Percentiles rank a stretch among this genome's conserved stretches.
These are phyloP conservation scores for Dillenia suffruticosa DNA, from an alignment of 164 flowering plant species.

Conservation along the genomic window DNA sequence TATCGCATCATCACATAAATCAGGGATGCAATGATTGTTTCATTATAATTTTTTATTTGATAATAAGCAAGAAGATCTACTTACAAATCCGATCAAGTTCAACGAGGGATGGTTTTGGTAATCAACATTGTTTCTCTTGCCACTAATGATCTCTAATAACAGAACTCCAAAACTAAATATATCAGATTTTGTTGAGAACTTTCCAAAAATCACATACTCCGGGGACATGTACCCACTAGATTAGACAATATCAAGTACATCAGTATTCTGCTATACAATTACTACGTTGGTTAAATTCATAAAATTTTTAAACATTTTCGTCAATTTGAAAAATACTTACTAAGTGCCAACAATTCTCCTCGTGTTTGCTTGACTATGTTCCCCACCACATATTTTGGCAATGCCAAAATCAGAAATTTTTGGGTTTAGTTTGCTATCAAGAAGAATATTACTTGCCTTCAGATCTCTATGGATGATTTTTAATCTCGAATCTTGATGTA, in stretches of 20 bases:
- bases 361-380: neutral
- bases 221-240: neutral
- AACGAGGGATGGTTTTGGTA: slow-evolving; percentile 1
- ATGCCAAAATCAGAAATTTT: slow-evolving; percentile 4
- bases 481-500: slow-evolving; percentile 1
- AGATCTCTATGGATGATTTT: neutral
- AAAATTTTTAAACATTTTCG: neutral
- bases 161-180: slow-evolving; percentile 14
- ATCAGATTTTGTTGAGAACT: neutral
- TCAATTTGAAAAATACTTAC: neutral
- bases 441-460: neutral
- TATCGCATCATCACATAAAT: neutral
- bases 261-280: neutral
- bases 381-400: neutral
- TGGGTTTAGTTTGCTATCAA: neutral
- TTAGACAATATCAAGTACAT: neutral
- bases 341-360: neutral
- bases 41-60: neutral
- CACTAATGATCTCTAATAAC: slow-evolving; percentile 14
- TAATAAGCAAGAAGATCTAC: neutral
- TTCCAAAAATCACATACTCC: neutral
- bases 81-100: slow-evolving; percentile 16
- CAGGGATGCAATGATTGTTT: neutral
- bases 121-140: slow-evolving; percentile 7
- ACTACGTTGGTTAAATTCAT: neutral